Percentiles rank a stretch among this genome's conserved stretches.
phyloP scores from a whole-genome alignment of 2,329 filamentous ascomycete species.

The Chalaropsis ovoidea region DNA sequence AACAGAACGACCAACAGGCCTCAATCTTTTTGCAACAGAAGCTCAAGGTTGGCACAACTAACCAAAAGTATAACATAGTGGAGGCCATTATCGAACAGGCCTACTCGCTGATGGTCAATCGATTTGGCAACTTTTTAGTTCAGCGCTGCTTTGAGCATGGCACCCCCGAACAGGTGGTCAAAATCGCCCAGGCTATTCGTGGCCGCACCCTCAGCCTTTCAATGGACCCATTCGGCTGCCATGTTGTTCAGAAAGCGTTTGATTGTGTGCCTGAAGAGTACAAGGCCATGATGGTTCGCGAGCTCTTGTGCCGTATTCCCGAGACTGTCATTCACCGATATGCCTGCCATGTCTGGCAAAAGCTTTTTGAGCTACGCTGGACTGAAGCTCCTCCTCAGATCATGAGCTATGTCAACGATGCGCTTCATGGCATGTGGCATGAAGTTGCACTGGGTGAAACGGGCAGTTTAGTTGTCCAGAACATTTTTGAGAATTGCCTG shows the following conservation, averaged over 20 bases:
- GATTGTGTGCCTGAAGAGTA: constrained; percentile 96
- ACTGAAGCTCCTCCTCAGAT: constrained; percentile 89
- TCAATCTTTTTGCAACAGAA: constrained; percentile 99
- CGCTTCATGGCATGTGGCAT: constrained; percentile 94
- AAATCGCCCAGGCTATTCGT: constrained; percentile 87
- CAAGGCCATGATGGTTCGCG: constrained; percentile 98
- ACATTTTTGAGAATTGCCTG: constrained; percentile 98
- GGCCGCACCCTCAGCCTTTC: constrained; percentile 89
- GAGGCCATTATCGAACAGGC: constrained; percentile 92
- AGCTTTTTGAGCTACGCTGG: constrained; percentile 96
- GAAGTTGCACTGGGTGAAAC: constrained; percentile 96
- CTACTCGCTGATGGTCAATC: constrained; percentile 93
- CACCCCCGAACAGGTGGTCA: constrained; percentile 83
- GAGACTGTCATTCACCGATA: constrained; percentile 98
- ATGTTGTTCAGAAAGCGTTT: constrained; percentile 97
- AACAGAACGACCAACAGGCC: constrained; percentile 97
- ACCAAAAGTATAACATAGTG: constrained; percentile 96
- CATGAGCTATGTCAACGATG: constrained; percentile 97
- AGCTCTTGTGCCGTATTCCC: constrained; percentile 85
- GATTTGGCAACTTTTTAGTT: constrained; percentile 96
- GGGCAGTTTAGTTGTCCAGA: constrained; percentile 94
- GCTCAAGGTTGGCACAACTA: constrained; percentile 86
- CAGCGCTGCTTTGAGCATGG: constrained; percentile 99
- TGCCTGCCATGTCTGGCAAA: constrained; percentile 98
- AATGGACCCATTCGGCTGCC: constrained; percentile 97